A percentile compares a stretch with the other conserved stretches of the same genome.
phyloP scores from a whole-genome alignment of 441 rosid species.

The Jatropha podagrica region DNA sequence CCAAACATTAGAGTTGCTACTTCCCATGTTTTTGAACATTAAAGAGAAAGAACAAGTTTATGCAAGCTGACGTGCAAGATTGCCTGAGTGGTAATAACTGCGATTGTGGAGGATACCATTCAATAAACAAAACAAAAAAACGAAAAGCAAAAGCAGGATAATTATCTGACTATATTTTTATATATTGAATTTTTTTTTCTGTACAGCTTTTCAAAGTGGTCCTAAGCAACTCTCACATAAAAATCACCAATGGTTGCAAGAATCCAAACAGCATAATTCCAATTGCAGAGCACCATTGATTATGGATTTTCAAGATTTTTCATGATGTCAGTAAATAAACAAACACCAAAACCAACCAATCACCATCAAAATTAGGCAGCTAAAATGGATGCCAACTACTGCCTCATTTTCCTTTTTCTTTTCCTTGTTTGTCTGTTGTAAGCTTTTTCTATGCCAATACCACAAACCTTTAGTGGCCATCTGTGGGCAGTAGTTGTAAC shows the following conservation, averaged over 20 bases:
- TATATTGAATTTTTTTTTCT: slow-evolving; percentile 10
- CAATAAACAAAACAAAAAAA: neutral
- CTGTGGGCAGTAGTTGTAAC: slow-evolving; percentile 16
- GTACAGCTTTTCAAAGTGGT: slow-evolving; percentile 28
- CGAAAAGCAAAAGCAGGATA: neutral
- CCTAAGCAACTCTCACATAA: slow-evolving; percentile 24
- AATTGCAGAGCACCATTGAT: slow-evolving; percentile 28
- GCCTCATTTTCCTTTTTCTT: neutral
- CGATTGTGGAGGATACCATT: neutral
- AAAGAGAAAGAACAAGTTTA: neutral
- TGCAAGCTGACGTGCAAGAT: neutral
- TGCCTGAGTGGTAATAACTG: neutral
- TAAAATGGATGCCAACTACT: slow-evolving; percentile 31
- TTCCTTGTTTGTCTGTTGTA: slow-evolving; percentile 8
- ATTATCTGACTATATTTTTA: slow-evolving; percentile 2
- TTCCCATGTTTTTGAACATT: neutral
- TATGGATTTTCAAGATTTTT: slow-evolving; percentile 24
- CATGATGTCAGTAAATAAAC: slow-evolving; percentile 23
- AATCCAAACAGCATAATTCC: slow-evolving; percentile 26
- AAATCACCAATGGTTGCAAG: slow-evolving; percentile 27
- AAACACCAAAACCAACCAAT: slow-evolving; percentile 31
- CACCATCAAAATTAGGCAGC: slow-evolving; percentile 20
- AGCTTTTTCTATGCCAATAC: slow-evolving; percentile 14
- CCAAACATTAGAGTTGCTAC: neutral
- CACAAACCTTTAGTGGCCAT: slow-evolving; percentile 11